Base-by-base conservation (phyloP, 1,284 basidiomycete species). In the Vanrija sp. region DNA sequence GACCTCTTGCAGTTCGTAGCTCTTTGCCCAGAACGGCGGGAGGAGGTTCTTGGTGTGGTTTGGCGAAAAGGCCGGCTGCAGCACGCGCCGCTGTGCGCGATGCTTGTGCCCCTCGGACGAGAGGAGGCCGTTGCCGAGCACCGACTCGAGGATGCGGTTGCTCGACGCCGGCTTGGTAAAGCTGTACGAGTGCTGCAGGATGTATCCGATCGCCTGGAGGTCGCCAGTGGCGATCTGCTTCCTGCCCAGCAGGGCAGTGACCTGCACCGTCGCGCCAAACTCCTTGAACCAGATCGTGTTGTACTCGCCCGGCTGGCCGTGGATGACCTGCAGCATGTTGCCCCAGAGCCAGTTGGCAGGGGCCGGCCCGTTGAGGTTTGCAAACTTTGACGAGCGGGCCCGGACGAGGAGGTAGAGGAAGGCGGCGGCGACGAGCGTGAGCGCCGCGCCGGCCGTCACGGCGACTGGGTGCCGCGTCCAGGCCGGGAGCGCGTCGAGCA, bases 81-180 rank as follows among this genome's bases (percentile, higher is more conserved):
- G 59, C 45, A 78, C 73, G 52, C 75, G 77, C 22, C 78, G 68
- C 72, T 78, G 67, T 25, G 78, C 77, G 45, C 71, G 77, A 64
- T 86, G 84, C 42, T 74, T 74, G 4, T 76, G 75, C 35, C 81
- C 75, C 53, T 76, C 73, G 2, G 8, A 77, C 49, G 3, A 65
- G 7, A 78, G 51, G 4, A 51, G 35, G n/a, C 49, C 49, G 14
- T 36, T 25, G 24, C 52, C 52, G n/a, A 54, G 36, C 5, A 45
- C 12, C 18, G 20, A n/a, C 24, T 10, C 14, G 18, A 49, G 38
- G 23, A 45, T 39, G 25, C 18, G 20, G n/a, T 23, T 22, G 10
- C 8, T 3, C 85, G 77, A 55, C 83, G 82, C 45, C 0, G 85
- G 84, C 66, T 86, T 87, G 16, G 84, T 84, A 66, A 83, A 87